These are phyloP conservation scores for Phytopythium ostracodes DNA, from an alignment of 352 stramenopile genomes.

Conservation along the genomic window DNA sequence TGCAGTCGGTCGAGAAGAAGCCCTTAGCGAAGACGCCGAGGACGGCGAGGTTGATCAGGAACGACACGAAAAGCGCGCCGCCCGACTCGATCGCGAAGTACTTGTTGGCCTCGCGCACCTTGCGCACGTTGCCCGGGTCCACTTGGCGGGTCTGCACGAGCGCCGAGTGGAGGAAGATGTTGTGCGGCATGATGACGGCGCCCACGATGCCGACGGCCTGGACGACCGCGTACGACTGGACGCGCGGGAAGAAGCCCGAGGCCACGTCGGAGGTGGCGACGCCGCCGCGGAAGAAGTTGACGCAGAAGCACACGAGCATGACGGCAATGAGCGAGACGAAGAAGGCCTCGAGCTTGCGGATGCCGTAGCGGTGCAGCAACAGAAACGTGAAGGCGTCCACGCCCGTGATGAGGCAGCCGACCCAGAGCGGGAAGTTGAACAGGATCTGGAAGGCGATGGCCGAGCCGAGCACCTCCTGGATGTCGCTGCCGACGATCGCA, in stretches of 20 bases:
- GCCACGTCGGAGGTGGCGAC: conserved; percentile 63
- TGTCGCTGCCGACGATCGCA: conserved; percentile 89
- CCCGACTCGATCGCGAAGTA: conserved; percentile 94
- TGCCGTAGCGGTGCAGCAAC: conserved; percentile 88
- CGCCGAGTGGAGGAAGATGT: conserved; percentile 94
- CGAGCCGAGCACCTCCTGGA: conserved; percentile 91
- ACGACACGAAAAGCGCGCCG: conserved; percentile 90
- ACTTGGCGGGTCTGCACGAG: conserved; percentile 74
- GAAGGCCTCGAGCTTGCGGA: conserved; percentile 92
- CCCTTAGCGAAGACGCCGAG: conserved; percentile 90
- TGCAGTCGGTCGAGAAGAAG: conserved; percentile 87
- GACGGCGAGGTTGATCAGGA: conserved; percentile 95
- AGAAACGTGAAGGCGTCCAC: conserved; percentile 95
- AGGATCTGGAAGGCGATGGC: conserved; percentile 91
- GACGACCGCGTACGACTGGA: conserved; percentile 73
- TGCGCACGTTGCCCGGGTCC: conserved; percentile 47
- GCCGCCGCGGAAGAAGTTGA: conserved; percentile 86
- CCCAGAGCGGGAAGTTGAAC: conserved; percentile 87
- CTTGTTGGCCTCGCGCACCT: conserved; percentile 86
- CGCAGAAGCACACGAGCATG: conserved; percentile 93
- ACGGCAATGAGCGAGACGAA: conserved; percentile 91
- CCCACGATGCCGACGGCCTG: conserved; percentile 91
- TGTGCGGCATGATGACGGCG: conserved; percentile 96
- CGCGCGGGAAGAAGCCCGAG: conserved; percentile 75
- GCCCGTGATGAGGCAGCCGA: conserved; percentile 85